A percentile compares a stretch with the other conserved stretches of the same genome.
Conservation (phyloP, 768 basidiomycete genomes). For the Russula compacta region DNA sequence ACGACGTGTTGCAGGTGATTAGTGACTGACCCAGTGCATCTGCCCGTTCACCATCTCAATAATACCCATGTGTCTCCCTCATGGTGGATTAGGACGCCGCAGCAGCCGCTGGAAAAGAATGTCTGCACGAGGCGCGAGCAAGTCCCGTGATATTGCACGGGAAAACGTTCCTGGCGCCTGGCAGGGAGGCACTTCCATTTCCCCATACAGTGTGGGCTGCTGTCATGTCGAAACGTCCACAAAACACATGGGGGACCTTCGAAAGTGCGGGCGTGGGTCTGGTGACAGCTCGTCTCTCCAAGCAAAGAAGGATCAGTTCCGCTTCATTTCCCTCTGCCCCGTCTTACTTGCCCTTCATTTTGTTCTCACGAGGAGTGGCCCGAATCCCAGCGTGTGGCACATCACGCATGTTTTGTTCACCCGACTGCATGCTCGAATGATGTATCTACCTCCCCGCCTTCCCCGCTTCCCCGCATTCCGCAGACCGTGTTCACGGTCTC, state of each 20-base stretch:
- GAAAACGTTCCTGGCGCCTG: not conserved
- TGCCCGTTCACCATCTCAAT: not conserved
- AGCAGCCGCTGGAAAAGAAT: not conserved
- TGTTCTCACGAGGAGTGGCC: not conserved
- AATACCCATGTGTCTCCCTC: not conserved
- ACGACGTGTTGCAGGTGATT: not conserved
- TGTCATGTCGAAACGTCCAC: not conserved
- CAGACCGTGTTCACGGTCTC: not conserved
- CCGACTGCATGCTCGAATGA: not conserved
- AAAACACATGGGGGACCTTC: not conserved
- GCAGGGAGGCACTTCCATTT: not conserved
- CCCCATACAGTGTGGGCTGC: not conserved
- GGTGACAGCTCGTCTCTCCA: not conserved
- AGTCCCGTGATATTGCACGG: constrained; percentile 3
- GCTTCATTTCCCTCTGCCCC: not conserved
- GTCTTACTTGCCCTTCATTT: not conserved
- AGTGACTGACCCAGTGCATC: not conserved
- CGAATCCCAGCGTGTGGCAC: not conserved
- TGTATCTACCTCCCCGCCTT: not conserved
- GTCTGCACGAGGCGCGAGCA: constrained; percentile 4
- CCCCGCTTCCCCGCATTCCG: constrained; percentile 7
- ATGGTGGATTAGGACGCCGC: not conserved
- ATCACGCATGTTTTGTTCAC: not conserved
- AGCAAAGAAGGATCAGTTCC: not conserved
- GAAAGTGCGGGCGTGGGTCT: not conserved